Percentiles rank a stretch among this genome's conserved stretches.
phyloP scores from a whole-genome alignment of 495 filamentous ascomycete genomes.

The Hypoxylon cercidicola region DNA sequence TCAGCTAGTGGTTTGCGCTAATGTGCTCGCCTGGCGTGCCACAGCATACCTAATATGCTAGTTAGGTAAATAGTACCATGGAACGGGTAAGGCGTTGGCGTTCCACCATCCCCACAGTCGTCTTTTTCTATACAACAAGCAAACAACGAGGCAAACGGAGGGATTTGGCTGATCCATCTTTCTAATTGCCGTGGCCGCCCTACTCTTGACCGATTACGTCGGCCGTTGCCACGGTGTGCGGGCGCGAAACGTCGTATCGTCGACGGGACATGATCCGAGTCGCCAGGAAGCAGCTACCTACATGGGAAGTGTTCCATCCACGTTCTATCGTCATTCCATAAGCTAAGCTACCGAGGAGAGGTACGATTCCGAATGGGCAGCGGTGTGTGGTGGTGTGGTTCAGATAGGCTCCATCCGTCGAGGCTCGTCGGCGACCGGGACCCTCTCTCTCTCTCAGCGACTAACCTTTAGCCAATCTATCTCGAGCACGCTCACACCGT shows the following conservation, averaged over 20 bases:
- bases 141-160: constrained; percentile 26
- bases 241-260: constrained; percentile 17
- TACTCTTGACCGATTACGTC: constrained; percentile 22
- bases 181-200: constrained; percentile 16
- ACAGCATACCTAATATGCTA: constrained; percentile 25
- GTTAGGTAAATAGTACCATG: constrained; percentile 23
- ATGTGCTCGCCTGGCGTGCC: constrained; percentile 23
- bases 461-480: constrained; percentile 27
- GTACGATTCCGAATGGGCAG: constrained; percentile 29
- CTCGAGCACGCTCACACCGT: constrained; percentile 30
- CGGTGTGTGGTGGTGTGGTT: neutral
- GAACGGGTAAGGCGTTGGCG: neutral
- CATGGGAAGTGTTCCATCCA: constrained; percentile 1
- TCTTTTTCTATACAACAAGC: constrained; percentile 23
- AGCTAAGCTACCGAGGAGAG: constrained; percentile 9
- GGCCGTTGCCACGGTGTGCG: constrained; percentile 14
- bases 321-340: constrained; percentile 15
- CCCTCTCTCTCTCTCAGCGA: constrained; percentile 11
- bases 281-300: constrained; percentile 6
- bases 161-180: neutral
- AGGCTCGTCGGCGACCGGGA: constrained; percentile 2
- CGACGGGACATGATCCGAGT: constrained; percentile 25
- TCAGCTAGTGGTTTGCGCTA: constrained; percentile 14
- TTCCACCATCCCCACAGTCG: constrained; percentile 3
- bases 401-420: constrained; percentile 3